Conservation (phyloP, 768 basidiomycete genomes). For the Suillus bovinus region DNA sequence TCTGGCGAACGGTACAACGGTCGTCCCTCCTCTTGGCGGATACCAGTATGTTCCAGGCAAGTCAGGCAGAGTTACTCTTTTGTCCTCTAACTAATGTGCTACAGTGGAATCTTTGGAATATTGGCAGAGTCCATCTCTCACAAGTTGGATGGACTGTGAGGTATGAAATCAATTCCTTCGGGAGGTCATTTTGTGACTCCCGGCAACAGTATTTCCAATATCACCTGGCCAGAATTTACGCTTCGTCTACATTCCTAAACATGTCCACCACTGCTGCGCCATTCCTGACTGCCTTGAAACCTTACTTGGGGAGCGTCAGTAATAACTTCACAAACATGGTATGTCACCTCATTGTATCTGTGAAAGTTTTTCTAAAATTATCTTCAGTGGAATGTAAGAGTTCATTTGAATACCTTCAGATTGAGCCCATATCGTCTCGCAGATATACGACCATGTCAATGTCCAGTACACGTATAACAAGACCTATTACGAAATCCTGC, state of each 20-base stretch:
- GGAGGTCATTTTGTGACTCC: background rate
- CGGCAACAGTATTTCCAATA: slow-evolving; percentile 27
- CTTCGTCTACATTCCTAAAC: slow-evolving; percentile 25
- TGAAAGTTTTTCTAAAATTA: background rate
- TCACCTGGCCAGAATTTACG: slow-evolving; percentile 32
- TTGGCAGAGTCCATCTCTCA: slow-evolving; percentile 58
- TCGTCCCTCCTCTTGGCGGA: slow-evolving; percentile 75
- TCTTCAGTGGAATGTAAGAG: slow-evolving; percentile 64
- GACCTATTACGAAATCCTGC: slow-evolving; percentile 69
- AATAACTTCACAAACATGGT: slow-evolving; percentile 33
- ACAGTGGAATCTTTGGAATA: slow-evolving; percentile 53
- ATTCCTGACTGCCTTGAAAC: slow-evolving; percentile 27
- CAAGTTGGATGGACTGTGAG: slow-evolving; percentile 72
- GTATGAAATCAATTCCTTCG: slow-evolving; percentile 25
- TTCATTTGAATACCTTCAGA: background rate
- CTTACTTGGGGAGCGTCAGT: slow-evolving; percentile 25
- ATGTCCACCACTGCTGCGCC: slow-evolving; percentile 21
- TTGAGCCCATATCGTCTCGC: slow-evolving; percentile 1
- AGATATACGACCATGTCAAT: slow-evolving; percentile 75
- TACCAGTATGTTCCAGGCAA: slow-evolving; percentile 79
- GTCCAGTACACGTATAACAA: slow-evolving; percentile 73
- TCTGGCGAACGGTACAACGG: slow-evolving; percentile 71
- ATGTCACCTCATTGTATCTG: slow-evolving; percentile 12
- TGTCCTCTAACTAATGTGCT: background rate
- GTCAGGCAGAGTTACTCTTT: background rate